phyloP scores from a whole-genome alignment of 176 grass and related monocot species.

The Puya raimondii region DNA sequence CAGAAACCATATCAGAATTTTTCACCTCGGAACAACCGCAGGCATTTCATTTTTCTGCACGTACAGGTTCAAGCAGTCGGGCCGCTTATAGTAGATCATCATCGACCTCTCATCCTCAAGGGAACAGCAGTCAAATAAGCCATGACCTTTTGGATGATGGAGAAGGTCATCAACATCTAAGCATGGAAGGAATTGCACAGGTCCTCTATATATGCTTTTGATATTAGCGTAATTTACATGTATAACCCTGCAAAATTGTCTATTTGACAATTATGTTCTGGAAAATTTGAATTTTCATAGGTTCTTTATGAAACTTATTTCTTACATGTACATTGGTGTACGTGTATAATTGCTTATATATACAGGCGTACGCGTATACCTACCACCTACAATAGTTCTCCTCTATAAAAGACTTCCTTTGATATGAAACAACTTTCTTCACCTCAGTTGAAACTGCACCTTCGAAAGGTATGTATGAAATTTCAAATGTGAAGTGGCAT shows the following conservation, averaged over 20 bases:
- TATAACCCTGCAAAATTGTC: not conserved
- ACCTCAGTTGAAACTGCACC: too few species aligned
- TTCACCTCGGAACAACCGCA: not conserved
- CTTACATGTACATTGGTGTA: too few species aligned
- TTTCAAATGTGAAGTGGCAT: too few species aligned
- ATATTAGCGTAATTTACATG: not conserved
- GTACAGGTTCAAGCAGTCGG: not conserved
- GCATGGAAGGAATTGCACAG: conserved; percentile 3
- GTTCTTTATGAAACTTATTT: too few species aligned
- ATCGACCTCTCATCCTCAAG: not conserved
- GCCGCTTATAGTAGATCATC: not conserved
- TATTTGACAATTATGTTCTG: not conserved
- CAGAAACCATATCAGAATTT: not conserved
- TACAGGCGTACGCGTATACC: too few species aligned
- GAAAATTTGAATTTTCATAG: not conserved
- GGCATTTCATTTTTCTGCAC: not conserved
- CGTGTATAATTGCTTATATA: too few species aligned
- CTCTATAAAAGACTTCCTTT: too few species aligned
- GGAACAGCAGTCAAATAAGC: not conserved
- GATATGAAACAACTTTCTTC: too few species aligned
- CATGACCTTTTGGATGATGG: not conserved
- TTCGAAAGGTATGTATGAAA: too few species aligned
- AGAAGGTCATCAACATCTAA: not conserved
- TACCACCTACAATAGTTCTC: too few species aligned
- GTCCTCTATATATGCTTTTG: not conserved